Conservation (phyloP, 805 yeast species). For the Candida chilensis region DNA sequence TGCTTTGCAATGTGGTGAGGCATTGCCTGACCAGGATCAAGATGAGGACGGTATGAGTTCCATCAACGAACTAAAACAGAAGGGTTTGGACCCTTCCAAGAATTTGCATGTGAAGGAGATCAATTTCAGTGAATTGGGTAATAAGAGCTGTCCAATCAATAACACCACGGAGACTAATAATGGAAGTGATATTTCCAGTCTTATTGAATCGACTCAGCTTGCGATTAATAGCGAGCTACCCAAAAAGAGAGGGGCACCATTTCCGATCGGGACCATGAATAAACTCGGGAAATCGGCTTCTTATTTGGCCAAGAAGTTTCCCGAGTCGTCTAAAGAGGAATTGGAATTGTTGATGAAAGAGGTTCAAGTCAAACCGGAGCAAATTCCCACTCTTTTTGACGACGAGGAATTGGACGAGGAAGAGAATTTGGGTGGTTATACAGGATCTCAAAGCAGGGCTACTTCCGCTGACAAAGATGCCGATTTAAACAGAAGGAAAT, state of each 20-base stretch:
- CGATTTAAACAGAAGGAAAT: constrained; percentile 13
- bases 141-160: background rate
- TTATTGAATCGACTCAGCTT: no score
- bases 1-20: constrained; percentile 56
- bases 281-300: no score
- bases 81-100: constrained; percentile 30
- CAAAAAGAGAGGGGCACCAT: constrained; percentile 2
- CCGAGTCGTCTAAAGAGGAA: constrained; percentile 1
- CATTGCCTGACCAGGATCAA: constrained; percentile 45
- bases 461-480: no score
- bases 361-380: constrained; percentile 17
- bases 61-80: constrained; percentile 19
- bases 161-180: constrained; percentile 3
- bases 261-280: background rate
- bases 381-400: constrained; percentile 25
- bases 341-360: constrained; percentile 16
- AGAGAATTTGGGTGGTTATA: background rate
- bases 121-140: constrained; percentile 14
- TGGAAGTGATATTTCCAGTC: no score
- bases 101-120: constrained; percentile 27
- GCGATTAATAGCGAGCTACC: background rate
- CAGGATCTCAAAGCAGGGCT: constrained; percentile 2
- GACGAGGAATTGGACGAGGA: constrained; percentile 16
- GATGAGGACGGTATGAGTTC: constrained; percentile 39
- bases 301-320: no score